Evolutionary conservation across 306 rosid genomes (phyloP).

Genomic region (Leucaena leucocephala): DNA sequence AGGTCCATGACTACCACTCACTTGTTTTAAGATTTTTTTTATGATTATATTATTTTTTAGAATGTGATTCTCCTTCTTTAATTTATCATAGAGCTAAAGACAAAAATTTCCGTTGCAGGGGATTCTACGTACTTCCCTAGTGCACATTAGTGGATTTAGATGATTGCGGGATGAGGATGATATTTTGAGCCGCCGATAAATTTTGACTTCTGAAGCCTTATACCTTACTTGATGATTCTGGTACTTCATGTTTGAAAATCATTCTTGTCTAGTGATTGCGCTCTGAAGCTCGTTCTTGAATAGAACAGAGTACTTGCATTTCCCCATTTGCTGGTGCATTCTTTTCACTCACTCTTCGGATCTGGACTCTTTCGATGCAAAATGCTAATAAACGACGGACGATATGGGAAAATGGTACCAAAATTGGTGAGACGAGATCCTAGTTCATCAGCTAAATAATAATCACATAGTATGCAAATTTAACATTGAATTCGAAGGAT

Average conservation of each 20-base stretch:
- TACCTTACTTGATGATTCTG: background rate
- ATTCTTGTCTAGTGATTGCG: background rate
- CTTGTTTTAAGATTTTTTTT: too few species aligned
- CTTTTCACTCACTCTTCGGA: background rate
- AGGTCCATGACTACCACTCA: too few species aligned
- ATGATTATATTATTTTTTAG: too few species aligned
- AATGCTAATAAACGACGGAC: background rate
- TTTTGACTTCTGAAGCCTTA: conserved; percentile 5
- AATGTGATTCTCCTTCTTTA: too few species aligned
- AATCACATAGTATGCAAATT: background rate
- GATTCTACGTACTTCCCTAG: background rate
- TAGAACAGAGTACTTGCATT: background rate
- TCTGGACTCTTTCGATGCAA: background rate
- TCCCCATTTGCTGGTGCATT: background rate
- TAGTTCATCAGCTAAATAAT: background rate
- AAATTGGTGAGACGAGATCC: background rate
- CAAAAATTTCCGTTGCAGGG: conserved; percentile 1
- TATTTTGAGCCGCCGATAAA: background rate
- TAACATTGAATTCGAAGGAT: background rate
- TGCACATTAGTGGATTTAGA: background rate
- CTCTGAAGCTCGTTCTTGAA: background rate
- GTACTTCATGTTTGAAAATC: background rate
- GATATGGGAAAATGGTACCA: background rate
- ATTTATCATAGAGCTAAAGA: background rate
- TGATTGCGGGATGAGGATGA: background rate